phyloP scores from a whole-genome alignment of 2,329 filamentous ascomycete species.

The Penicillium carneum region DNA sequence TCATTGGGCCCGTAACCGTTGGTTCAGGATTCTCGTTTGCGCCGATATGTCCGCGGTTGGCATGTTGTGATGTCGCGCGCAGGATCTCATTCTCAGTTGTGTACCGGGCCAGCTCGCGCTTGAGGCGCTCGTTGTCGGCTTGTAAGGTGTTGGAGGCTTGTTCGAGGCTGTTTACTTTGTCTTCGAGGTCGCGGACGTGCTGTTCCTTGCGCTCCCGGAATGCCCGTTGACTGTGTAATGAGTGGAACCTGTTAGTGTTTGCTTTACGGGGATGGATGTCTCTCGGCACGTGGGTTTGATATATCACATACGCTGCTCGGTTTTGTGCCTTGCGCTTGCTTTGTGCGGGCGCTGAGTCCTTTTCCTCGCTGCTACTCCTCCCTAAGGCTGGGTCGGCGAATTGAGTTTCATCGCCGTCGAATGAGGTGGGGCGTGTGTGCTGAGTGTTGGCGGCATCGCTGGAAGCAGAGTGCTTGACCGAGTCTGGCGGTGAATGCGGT shows the following conservation, averaged over 20 bases:
- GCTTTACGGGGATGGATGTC: not conserved
- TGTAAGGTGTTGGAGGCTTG: slow-evolving; percentile 74
- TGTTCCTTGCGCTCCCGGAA: slow-evolving; percentile 96
- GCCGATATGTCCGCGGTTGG: slow-evolving; percentile 53
- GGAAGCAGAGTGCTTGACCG: slow-evolving; percentile 45
- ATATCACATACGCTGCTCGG: slow-evolving; percentile 69
- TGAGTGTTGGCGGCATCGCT: slow-evolving; percentile 36
- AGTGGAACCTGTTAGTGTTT: slow-evolving; percentile 7
- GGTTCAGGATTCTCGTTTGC: slow-evolving; percentile 45
- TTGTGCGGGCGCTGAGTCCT: slow-evolving; percentile 62
- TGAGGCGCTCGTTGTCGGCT: slow-evolving; percentile 85
- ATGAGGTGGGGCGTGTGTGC: slow-evolving; percentile 37
- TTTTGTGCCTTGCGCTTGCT: slow-evolving; percentile 74
- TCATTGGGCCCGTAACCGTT: slow-evolving; percentile 70
- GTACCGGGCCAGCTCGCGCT: slow-evolving; percentile 80
- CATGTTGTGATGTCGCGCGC: slow-evolving; percentile 71
- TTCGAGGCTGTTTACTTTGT: slow-evolving; percentile 79
- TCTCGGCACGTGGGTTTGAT: not conserved
- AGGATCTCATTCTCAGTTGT: slow-evolving; percentile 93
- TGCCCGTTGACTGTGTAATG: slow-evolving; percentile 76
- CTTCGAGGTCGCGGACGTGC: slow-evolving; percentile 90
- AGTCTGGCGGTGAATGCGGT: slow-evolving; percentile 48
- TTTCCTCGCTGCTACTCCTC: slow-evolving; percentile 62
- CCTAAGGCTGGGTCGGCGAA: slow-evolving; percentile 38
- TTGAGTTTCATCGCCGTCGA: slow-evolving; percentile 42